Percentiles rank a stretch among this genome's conserved stretches.
These are phyloP conservation scores for Spergularia marina DNA, from an alignment of 148 eudicot species.

Conservation along the genomic window DNA sequence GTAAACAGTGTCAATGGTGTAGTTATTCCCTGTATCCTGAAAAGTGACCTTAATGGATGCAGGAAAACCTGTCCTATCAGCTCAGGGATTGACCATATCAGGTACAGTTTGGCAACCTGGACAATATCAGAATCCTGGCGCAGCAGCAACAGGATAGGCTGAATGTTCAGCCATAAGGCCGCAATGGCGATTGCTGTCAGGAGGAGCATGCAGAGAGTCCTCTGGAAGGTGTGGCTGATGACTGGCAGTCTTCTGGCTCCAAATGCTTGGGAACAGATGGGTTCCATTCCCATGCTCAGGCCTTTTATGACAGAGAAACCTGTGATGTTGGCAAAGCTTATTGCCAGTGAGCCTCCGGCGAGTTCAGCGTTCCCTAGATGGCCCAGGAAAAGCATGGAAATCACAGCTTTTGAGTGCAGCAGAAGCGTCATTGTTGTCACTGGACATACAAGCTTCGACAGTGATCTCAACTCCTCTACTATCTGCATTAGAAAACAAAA, in stretches of 20 bases:
- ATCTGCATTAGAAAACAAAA: conserved; percentile 37
- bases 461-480: conserved; percentile 50
- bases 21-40: conserved; percentile 63
- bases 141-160: conserved; percentile 44
- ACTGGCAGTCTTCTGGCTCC: conserved; percentile 70
- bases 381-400: conserved; percentile 76
- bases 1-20: conserved; percentile 55
- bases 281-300: conserved; percentile 84
- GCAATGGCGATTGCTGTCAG: conserved; percentile 51
- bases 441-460: conserved; percentile 58
- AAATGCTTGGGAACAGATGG: conserved; percentile 86
- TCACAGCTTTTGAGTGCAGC: conserved; percentile 60
- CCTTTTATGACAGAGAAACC: conserved; percentile 92
- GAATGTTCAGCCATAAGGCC: conserved; percentile 71
- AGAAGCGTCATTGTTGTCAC: conserved; percentile 53
- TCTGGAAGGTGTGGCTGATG: conserved; percentile 64
- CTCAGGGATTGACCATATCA: conserved; percentile 67
- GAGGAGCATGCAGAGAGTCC: conserved; percentile 58
- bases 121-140: conserved; percentile 70
- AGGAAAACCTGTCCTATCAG: conserved; percentile 62
- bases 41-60: conserved; percentile 55
- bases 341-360: conserved; percentile 86
- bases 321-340: conserved; percentile 78
- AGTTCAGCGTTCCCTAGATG: conserved; percentile 63
- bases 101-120: conserved; percentile 55